Conservation (phyloP, 2,329 filamentous ascomycete genomes). For the Lasiodiplodia sp. region DNA sequence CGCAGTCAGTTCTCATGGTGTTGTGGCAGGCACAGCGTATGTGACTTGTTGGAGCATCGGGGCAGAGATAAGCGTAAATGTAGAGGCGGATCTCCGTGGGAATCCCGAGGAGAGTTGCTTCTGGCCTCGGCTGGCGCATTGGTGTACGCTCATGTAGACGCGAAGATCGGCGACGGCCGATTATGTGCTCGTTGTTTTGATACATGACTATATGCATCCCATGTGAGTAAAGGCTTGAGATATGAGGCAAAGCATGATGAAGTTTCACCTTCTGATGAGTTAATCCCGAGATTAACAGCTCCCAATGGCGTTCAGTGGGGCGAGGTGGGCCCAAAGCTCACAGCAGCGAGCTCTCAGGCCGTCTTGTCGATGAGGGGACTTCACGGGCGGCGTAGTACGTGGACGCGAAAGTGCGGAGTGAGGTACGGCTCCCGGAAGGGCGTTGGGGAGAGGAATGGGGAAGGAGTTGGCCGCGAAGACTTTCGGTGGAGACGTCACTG, state of each 20-base stretch:
- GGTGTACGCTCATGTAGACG: not conserved
- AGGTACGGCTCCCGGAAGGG: too few relatives aligned
- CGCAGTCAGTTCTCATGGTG: not conserved
- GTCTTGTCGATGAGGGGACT: not conserved
- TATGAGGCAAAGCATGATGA: not conserved
- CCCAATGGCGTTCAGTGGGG: not conserved
- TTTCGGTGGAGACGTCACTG: too few relatives aligned
- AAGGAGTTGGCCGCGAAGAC: not conserved
- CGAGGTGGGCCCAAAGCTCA: not conserved
- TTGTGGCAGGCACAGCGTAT: not conserved
- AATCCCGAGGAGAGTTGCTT: not conserved
- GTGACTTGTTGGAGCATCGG: too few relatives aligned
- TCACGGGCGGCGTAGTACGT: not conserved
- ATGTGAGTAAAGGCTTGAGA: not conserved
- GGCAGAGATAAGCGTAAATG: slow-evolving; percentile 6
- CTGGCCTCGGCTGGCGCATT: not conserved
- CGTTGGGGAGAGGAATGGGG: not conserved
- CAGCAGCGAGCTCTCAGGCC: not conserved
- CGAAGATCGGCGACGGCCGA: not conserved
- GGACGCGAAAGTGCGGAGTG: not conserved
- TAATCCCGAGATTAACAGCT: not conserved
- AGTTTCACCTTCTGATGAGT: not conserved
- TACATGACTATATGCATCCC: not conserved
- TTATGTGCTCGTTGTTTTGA: not conserved
- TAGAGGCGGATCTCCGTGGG: slow-evolving; percentile 6